A percentile compares a stretch with the other conserved stretches of the same genome.
phyloP scores from a whole-genome alignment of 768 basidiomycete species.

The Solioccasus polychromus region DNA sequence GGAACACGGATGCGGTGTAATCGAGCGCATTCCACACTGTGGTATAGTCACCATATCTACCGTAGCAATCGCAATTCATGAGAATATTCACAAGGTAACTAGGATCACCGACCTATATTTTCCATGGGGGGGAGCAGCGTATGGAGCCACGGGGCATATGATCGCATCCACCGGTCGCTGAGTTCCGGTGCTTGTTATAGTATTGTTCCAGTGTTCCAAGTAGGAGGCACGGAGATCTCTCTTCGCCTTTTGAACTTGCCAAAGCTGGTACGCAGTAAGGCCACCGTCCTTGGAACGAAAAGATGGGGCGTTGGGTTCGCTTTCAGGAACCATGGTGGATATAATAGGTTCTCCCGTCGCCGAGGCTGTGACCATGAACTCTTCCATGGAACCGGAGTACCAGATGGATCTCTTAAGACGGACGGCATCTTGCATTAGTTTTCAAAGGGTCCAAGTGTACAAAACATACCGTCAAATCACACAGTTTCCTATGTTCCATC shows the following conservation, averaged over 20 bases:
- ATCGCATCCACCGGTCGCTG: conserved; percentile 74
- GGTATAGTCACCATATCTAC: conserved; percentile 58
- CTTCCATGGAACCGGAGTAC: conserved; percentile 46
- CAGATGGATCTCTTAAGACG: conserved; percentile 40
- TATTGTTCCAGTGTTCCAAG: conserved; percentile 61
- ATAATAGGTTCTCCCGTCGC: conserved; percentile 53
- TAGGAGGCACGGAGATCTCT: conserved; percentile 52
- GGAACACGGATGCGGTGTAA: conserved; percentile 58
- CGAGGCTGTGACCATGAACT: conserved; percentile 38
- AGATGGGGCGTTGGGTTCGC: conserved; percentile 16
- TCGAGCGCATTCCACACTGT: conserved; percentile 71
- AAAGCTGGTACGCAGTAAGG: conserved; percentile 57
- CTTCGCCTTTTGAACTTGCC: conserved; percentile 56
- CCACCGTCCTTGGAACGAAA: conserved; percentile 29
- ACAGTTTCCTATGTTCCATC: conserved; percentile 48
- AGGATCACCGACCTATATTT: conserved; percentile 41
- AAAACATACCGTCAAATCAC: conserved; percentile 38
- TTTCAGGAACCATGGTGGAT: conserved; percentile 42
- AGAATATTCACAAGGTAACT: background rate
- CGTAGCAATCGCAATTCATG: conserved; percentile 14
- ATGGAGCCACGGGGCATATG: too few species aligned
- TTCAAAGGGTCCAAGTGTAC: conserved; percentile 6
- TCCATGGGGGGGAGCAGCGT: conserved; percentile 63
- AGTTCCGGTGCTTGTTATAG: conserved; percentile 51
- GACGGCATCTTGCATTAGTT: background rate